Evolutionary conservation across 2,329 filamentous ascomycete genomes (phyloP), one percentile per base, ranked within the genome.

Genomic region (Diaporthe aspalathi): DNA sequence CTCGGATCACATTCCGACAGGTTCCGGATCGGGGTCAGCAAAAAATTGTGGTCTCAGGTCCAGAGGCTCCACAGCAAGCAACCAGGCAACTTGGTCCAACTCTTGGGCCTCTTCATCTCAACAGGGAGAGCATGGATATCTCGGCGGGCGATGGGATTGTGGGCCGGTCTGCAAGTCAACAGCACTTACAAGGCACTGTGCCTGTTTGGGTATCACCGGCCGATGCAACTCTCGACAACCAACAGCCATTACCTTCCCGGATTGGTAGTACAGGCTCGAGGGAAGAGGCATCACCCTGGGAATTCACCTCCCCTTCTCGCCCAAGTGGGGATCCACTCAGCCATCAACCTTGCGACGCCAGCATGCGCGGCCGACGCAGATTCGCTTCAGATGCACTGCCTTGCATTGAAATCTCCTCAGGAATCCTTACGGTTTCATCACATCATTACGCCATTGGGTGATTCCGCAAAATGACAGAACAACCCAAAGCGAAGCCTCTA

Each of bases 141-240:
- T 49, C 35, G 32, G 40, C 29, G 29, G 38, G 38, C 3, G 9
- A 49, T 27, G 16, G 67, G 53, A 32, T 29, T 22, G 53, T 50
- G 43, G 52, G 29, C 38, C 47, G 32, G 11, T 2, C 43, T 43
- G 43, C 67, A 68, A 38, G 53, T 38, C 32, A 17, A 40, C 35
- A 49, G 40, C 40, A 50, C 50, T 38, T 52, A 32, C 53, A 60
- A 52, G 32, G 43, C 47, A 56, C 43, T 40, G 43, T 50, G 43
- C 53, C 67, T 40, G 32, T 50, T 68, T 68, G n/a, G 67, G 67
- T 65, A 56, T 60, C 53, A 49, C 53, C 35, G 43, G 32, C 53
- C 67, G 67, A 68, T 68, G 67, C 67, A 50, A 60, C 43, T 67
- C 67, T 60, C 14, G 32, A 50, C 29, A 38, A 29, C 29, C 45